Percentiles rank a stretch among this genome's conserved stretches.
Conservation (phyloP, 2,329 filamentous ascomycete genomes). For the Aureobasidium pullulans region DNA sequence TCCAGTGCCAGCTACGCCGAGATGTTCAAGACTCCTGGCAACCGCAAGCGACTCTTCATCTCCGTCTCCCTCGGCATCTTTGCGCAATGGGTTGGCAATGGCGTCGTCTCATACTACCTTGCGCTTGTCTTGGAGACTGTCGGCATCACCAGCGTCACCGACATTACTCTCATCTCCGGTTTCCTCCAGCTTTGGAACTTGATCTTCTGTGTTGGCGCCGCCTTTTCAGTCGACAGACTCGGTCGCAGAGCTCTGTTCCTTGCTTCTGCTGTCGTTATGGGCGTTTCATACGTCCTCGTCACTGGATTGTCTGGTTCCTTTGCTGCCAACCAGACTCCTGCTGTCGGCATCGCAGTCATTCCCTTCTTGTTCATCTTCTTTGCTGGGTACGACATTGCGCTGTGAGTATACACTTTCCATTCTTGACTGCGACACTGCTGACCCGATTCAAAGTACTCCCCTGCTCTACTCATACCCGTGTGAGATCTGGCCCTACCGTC, state of each 20-base stretch:
- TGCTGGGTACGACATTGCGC: slow-evolving; percentile 36
- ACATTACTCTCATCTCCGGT: background rate
- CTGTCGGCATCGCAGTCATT: slow-evolving; percentile 32
- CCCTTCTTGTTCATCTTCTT: slow-evolving; percentile 40
- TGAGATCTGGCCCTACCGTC: slow-evolving; percentile 50
- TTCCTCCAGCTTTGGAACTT: slow-evolving; percentile 35
- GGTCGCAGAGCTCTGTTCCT: slow-evolving; percentile 40
- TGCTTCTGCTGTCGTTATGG: slow-evolving; percentile 36
- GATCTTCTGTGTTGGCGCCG: slow-evolving; percentile 30
- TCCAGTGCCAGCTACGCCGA: slow-evolving; percentile 42
- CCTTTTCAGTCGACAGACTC: slow-evolving; percentile 34
- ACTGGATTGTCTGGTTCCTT: slow-evolving; percentile 35
- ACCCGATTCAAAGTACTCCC: background rate
- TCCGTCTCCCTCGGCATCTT: slow-evolving; percentile 45
- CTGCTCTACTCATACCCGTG: slow-evolving; percentile 2
- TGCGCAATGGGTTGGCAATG: slow-evolving; percentile 35
- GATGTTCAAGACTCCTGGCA: slow-evolving; percentile 52
- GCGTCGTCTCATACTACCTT: slow-evolving; percentile 34
- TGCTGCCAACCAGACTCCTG: slow-evolving; percentile 23
- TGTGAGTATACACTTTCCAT: background rate
- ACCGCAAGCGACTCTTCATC: slow-evolving; percentile 46
- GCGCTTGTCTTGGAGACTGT: slow-evolving; percentile 24
- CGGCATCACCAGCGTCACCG: slow-evolving; percentile 20
- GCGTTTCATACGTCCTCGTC: slow-evolving; percentile 36
- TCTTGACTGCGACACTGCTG: too few species aligned